Evolutionary conservation across 164 flowering plant genomes (phyloP), one percentile per base, ranked within the genome.

Genomic region (Amborella trichopoda): DNA sequence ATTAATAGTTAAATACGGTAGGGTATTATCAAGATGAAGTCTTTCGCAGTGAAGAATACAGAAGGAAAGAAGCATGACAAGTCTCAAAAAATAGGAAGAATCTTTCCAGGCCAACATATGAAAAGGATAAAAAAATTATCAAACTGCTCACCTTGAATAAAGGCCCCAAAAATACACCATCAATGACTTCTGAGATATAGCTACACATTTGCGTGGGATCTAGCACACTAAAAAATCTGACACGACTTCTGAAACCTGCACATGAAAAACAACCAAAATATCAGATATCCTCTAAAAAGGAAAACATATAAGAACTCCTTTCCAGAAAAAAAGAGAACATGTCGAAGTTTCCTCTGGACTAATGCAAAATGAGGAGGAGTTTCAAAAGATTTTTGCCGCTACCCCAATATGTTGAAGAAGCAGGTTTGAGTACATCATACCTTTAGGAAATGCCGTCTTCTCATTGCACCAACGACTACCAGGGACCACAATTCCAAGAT

Each of bases 101-200:
- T n/a, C n/a, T n/a, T n/a, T n/a, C n/a, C n/a, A n/a, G n/a, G n/a
- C n/a, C n/a, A n/a, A n/a, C n/a, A n/a, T n/a, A n/a, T n/a, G n/a
- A n/a, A n/a, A n/a, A n/a, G n/a, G n/a, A n/a, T n/a, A n/a, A n/a
- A n/a, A n/a, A n/a, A n/a, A n/a, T n/a, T n/a, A n/a, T n/a, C n/a
- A n/a, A n/a, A n/a, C n/a, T n/a, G n/a, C n/a, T n/a, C n/a, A 83
- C 95, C 93, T 80, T 83, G 59, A 87, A 87, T 17, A 83, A 51
- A 42, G 96, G 96, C 12, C 94, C 93, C 48, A 78, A 64, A 22
- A 76, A 60, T 21, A 90, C 94, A 26, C 75, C 87, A 73, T 81
- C 87, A n/a, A 75, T 42, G 44, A 87, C 67, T 67, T 87, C 96
- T 14, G 83, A 83, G 32, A 73, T 58, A 55, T 87, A 87, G 62